phyloP scores from a whole-genome alignment of 768 basidiomycete genomes.

The Thelephora ganbajun region DNA sequence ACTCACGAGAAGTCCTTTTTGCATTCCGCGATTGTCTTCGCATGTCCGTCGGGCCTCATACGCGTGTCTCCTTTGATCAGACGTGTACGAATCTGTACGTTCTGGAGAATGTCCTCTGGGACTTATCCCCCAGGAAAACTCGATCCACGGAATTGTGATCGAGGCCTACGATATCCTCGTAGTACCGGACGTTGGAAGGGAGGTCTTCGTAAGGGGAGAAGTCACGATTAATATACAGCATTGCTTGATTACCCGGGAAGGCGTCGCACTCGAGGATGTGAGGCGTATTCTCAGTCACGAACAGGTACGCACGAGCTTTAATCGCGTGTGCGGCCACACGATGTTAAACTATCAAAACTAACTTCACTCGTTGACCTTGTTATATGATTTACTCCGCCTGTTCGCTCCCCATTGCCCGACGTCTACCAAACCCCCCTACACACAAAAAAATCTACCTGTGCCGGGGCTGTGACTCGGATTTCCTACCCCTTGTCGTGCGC shows the following conservation, averaged over 20 bases:
- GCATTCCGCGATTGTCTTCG: constrained; percentile 2
- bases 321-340: not conserved
- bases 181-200: constrained; percentile 19
- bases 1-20: not conserved
- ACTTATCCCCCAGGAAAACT: constrained; percentile 74
- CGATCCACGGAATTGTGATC: constrained; percentile 55
- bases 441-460: too few species aligned
- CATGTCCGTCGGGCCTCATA: constrained; percentile 9
- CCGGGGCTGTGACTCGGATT: too few species aligned
- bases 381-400: not conserved
- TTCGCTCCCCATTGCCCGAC: too few species aligned
- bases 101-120: constrained; percentile 28
- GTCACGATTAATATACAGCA: constrained; percentile 49
- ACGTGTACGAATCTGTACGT: constrained; percentile 41
- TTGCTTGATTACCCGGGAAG: constrained; percentile 49
- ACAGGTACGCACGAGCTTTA: constrained; percentile 33
- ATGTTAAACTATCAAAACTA: too few species aligned
- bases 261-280: constrained; percentile 41
- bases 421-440: too few species aligned
- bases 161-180: constrained; percentile 65
- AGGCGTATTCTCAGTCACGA: constrained; percentile 62
- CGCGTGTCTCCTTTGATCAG: constrained; percentile 22
- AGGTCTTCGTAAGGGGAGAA: constrained; percentile 45
- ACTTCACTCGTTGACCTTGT: not conserved
- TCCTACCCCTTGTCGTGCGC: too few species aligned